Evolutionary conservation across 179 eudicot genomes (phyloP), one percentile per base, ranked within the genome.

Genomic region (Corrigiola litoralis): DNA sequence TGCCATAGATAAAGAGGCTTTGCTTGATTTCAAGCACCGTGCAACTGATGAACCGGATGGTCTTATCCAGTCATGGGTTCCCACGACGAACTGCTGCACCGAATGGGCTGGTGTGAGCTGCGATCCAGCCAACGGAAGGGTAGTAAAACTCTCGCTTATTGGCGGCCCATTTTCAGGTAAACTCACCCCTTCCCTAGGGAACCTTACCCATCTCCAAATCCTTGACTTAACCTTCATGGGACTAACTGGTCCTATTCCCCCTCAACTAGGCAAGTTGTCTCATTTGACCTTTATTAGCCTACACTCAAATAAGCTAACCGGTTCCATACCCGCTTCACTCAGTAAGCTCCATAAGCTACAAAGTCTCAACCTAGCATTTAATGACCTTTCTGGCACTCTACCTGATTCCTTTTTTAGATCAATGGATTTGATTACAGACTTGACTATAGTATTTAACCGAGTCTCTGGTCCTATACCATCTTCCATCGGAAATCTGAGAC

Each of bases 31-130:
- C 74, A 89, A 87, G 51, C 37, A 41, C 32, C 53, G 40, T 54
- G 81, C 87, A 79, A 73, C 86, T 21, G 24, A 53, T 3, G 92
- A 84, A 67, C 81, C 85, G 0, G 76, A 77, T 2, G 31, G 32
- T 0, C 63, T 81, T 5, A 68, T 89, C 4, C 6, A 34, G 0
- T 12, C 88, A 33, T 89, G 96, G 96, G 58, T 42, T 31, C 64
- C 81, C 17, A 1, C 81, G 64, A 75, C 85, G 1, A 84, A 91
- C 59, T 91, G 97, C 71, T 89, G 95, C 82, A 64, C 32, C 37
- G 0, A 72, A 0, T 92, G 98, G 98, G 73, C 61, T 0, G 96
- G 96, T 16, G 64, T 92, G 14, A 72, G 75, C 4, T 89, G 95
- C 53, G 81, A 92, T 38, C 21, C 75, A 0, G 17, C 66, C 73